These are phyloP conservation scores for Metschnikowia noctiluminum DNA, from an alignment of 805 yeast species.

Conservation along the genomic window DNA sequence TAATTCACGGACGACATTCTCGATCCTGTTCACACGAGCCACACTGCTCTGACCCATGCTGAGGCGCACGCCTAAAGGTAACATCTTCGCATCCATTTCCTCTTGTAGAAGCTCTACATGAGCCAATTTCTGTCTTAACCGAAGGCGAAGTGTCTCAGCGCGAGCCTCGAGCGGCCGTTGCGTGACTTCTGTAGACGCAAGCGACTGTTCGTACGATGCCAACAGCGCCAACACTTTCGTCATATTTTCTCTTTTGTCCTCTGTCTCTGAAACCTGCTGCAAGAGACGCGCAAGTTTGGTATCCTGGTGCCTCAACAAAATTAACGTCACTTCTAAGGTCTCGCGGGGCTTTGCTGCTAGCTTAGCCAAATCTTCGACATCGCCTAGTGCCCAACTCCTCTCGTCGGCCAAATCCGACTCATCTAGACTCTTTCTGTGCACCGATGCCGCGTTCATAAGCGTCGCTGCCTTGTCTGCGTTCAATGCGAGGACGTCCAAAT, in stretches of 20 bases:
- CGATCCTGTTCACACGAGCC: constrained; percentile 26
- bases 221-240: constrained; percentile 29
- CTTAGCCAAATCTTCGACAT: constrained; percentile 11
- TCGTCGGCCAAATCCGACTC: constrained; percentile 12
- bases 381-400: constrained; percentile 18
- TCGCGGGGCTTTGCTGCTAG: background rate
- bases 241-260: constrained; percentile 18
- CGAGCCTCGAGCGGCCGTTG: constrained; percentile 31
- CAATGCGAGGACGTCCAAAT: constrained; percentile 20
- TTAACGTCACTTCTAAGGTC: constrained; percentile 1
- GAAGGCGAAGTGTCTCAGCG: constrained; percentile 23
- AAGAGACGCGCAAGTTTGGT: constrained; percentile 9
- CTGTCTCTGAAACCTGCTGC: constrained; percentile 15
- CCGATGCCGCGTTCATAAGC: constrained; percentile 14
- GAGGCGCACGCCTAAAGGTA: constrained; percentile 32
- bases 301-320: constrained; percentile 1
- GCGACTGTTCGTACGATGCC: constrained; percentile 15
- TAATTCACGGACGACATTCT: constrained; percentile 27
- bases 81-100: constrained; percentile 23
- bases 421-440: background rate
- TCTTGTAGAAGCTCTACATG: constrained; percentile 23
- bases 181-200: constrained; percentile 12
- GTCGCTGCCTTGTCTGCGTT: constrained; percentile 18
- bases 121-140: constrained; percentile 26
- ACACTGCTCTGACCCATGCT: constrained; percentile 18